Evolutionary conservation across 805 yeast genomes (phyloP), one percentile per base, ranked within the genome.

Genomic region (Starmerella vaccinii): DNA sequence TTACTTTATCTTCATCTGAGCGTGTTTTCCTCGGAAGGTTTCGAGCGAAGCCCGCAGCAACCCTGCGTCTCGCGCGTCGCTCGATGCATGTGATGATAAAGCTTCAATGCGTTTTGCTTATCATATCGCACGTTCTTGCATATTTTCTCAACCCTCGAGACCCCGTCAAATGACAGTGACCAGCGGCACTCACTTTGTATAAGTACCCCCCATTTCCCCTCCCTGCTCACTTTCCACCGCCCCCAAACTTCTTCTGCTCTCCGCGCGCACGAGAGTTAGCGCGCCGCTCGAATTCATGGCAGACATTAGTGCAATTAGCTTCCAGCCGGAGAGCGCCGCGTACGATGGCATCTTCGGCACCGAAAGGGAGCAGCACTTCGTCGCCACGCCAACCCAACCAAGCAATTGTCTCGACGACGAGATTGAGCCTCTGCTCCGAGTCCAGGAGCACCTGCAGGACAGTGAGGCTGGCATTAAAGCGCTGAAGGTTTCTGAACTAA

Each of bases 111-210:
- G 16, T 27, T 7, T 5, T 41, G 45, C 45, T 26, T 27, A 27
- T 26, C 45, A 41, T 41, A 41, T 41, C 45, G 15, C 22, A 5
- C 10, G 3, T 12, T 19, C 43, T 13, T 41, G 45, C 45, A 41
- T 41, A 41, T 27, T 6, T 5, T 24, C 19, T 34, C 12, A 34
- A 34, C 38, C 38, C 38, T 34, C 22, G 13, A 9, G 19, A 34
- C 38, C 38, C 5, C 38, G 22, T n/a, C n/a, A n/a, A n/a, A n/a
- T n/a, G n/a, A n/a, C n/a, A n/a, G n/a, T n/a, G n/a, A n/a, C n/a
- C n/a, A n/a, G n/a, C n/a, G n/a, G n/a, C 22, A 13, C 27, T 24
- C 32, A 15, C 12, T 22, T 30, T 16, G 33, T 21, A 41, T 41
- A 41, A 41, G 34, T 7, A 41, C 34, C 7, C 23, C 7, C 6